A percentile compares a stretch with the other conserved stretches of the same genome.
These are phyloP conservation scores for Bipolaris zeicola DNA, from an alignment of 2,329 filamentous ascomycete species.

Conservation along the genomic window DNA sequence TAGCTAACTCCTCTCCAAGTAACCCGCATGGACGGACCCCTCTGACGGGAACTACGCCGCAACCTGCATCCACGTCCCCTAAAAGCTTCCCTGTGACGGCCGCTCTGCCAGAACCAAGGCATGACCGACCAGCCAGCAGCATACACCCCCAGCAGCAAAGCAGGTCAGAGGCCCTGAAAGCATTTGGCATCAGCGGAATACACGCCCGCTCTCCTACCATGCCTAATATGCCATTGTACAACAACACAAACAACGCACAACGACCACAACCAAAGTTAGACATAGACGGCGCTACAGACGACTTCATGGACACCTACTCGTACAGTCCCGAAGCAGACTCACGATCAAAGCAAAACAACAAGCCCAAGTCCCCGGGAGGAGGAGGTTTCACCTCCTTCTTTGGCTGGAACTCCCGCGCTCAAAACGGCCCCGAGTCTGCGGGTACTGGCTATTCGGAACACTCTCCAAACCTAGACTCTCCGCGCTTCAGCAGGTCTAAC, in stretches of 20 bases:
- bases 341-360: conserved; percentile 32
- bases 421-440: conserved; percentile 61
- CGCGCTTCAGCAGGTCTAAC: conserved; percentile 45
- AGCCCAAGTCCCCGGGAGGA: conserved; percentile 53
- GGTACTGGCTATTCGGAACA: conserved; percentile 68
- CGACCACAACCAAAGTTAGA: conserved; percentile 43
- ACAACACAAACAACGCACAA: conserved; percentile 23
- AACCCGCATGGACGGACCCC: conserved; percentile 46
- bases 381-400: conserved; percentile 70
- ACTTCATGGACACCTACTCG: conserved; percentile 45
- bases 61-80: conserved; percentile 24
- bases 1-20: conserved; percentile 32
- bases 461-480: conserved; percentile 65
- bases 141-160: conserved; percentile 36
- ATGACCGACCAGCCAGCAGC: conserved; percentile 46
- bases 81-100: conserved; percentile 22
- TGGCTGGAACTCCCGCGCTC: conserved; percentile 65
- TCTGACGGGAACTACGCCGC: conserved; percentile 32
- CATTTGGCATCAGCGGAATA: conserved; percentile 21
- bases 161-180: conserved; percentile 34
- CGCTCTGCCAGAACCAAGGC: conserved; percentile 31
- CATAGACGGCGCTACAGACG: conserved; percentile 45
- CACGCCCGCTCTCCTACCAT: conserved; percentile 47
- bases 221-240: conserved; percentile 47
- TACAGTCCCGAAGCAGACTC: conserved; percentile 38